These are phyloP conservation scores for Microdochium paspali DNA, from an alignment of 2,329 filamentous ascomycete genomes.

Conservation along the genomic window DNA sequence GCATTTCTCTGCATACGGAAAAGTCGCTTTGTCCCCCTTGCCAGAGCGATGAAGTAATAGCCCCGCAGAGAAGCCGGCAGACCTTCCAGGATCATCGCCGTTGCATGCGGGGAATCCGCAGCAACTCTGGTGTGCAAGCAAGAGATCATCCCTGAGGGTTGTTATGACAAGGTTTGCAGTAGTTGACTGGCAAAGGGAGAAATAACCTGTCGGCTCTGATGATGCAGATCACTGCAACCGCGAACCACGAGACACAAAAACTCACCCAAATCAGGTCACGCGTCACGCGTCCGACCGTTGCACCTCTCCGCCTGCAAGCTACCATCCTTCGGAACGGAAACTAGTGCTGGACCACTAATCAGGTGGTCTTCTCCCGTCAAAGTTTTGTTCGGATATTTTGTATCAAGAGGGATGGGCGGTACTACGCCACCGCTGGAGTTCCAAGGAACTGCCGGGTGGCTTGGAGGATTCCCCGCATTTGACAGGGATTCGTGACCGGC, in stretches of 20 bases:
- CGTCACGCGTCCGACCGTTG: too few species aligned
- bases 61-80: neutral
- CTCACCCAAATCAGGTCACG: neutral
- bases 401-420: too few species aligned
- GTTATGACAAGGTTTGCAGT: neutral
- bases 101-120: neutral
- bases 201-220: neutral
- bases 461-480: too few species aligned
- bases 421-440: too few species aligned
- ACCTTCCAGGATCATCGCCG: too few species aligned
- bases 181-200: neutral
- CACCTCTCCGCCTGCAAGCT: too few species aligned
- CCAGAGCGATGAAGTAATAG: neutral
- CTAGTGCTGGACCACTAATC: too few species aligned
- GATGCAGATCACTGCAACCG: neutral
- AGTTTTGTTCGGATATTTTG: too few species aligned
- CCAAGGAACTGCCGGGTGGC: too few species aligned
- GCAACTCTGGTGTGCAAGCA: neutral
- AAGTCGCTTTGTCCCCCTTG: neutral
- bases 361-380: too few species aligned
- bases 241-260: neutral
- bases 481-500: too few species aligned
- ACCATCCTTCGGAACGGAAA: too few species aligned
- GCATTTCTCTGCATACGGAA: neutral
- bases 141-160: neutral